Evolutionary conservation across 169 alveolate species (phyloP).

Genomic region (Cryptosporidium viatorum): DNA sequence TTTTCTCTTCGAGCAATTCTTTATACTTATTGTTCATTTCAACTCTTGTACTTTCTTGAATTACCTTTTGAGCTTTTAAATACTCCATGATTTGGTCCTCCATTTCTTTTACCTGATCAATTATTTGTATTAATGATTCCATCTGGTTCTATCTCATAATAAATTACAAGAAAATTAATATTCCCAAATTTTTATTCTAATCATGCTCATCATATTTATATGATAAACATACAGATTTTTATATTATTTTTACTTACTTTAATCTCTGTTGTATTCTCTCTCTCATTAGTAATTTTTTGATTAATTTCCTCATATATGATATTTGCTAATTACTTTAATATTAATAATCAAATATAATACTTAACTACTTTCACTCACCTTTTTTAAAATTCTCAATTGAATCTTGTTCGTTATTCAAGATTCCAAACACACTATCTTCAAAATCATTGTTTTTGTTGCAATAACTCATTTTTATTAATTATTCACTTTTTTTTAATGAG

Average conservation of each 20-base stretch:
- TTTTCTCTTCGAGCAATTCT: not conserved
- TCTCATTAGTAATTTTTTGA: not conserved
- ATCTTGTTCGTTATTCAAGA: slow-evolving; percentile 28
- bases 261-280: not conserved
- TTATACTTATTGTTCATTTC: slow-evolving; percentile 18
- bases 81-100: slow-evolving; percentile 23
- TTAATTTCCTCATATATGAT: slow-evolving; percentile 4
- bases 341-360: not conserved
- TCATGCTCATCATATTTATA: not conserved
- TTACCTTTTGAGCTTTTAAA: slow-evolving; percentile 1
- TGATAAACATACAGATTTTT: not conserved
- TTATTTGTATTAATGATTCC: slow-evolving; percentile 26
- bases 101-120: slow-evolving; percentile 29
- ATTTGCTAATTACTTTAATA: not conserved
- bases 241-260: slow-evolving; percentile 8
- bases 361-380: slow-evolving; percentile 10
- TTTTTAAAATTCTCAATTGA: slow-evolving; percentile 21
- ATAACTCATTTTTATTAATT: not conserved
- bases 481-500: not conserved
- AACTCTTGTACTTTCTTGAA: not conserved
- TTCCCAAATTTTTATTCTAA: not conserved
- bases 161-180: not conserved
- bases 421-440: not conserved
- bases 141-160: slow-evolving; percentile 14
- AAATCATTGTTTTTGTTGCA: not conserved